phyloP scores from a whole-genome alignment of 768 basidiomycete species.

The Collybia sp. region DNA sequence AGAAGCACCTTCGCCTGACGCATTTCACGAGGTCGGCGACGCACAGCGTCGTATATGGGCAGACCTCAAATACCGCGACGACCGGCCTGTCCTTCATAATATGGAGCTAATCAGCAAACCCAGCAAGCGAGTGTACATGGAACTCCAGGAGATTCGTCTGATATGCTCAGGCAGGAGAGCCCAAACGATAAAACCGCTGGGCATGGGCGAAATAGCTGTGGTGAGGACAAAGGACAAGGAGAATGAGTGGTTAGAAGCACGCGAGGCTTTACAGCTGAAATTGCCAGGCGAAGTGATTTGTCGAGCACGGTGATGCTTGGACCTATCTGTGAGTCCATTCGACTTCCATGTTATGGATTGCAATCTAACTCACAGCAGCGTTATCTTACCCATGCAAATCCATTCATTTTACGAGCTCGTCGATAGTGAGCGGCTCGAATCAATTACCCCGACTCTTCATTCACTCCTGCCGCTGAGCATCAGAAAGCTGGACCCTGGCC shows the following conservation, averaged over 20 bases:
- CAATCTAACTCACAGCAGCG: no score
- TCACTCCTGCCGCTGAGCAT: no score
- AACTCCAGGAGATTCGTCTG: conserved; percentile 62
- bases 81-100: conserved; percentile 72
- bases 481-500: no score
- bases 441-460: no score
- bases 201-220: conserved; percentile 90
- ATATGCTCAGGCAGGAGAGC: conserved; percentile 82
- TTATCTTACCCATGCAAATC: no score
- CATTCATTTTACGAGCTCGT: no score
- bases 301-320: conserved; percentile 45
- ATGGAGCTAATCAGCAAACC: conserved; percentile 87
- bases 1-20: conserved; percentile 54
- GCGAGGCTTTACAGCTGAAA: conserved; percentile 81
- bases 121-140: conserved; percentile 76
- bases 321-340: no score
- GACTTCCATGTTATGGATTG: no score
- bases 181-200: conserved; percentile 76
- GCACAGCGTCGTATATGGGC: conserved; percentile 87
- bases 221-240: conserved; percentile 69
- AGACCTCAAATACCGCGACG: conserved; percentile 89
- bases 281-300: conserved; percentile 86
- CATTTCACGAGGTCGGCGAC: conserved; percentile 55
- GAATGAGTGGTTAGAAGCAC: conserved; percentile 85
- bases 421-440: no score